phyloP scores from a whole-genome alignment of 352 stramenopile species.

The Pythium dissimile region DNA sequence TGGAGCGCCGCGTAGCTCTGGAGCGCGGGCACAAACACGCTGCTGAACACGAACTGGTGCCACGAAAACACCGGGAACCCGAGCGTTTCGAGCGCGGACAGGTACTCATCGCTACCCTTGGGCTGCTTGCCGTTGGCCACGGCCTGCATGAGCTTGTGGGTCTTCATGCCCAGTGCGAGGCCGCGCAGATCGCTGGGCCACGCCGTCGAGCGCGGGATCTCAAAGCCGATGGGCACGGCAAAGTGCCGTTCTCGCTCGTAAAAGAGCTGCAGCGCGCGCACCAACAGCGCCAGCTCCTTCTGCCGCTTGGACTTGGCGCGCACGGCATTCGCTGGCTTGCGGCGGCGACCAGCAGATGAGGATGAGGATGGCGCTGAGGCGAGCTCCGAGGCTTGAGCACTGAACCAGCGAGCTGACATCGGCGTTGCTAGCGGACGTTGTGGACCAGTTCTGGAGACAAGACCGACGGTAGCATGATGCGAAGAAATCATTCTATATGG shows the following conservation, averaged over 20 bases:
- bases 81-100: conserved; percentile 35
- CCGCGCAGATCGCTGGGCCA: conserved; percentile 52
- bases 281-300: conserved; percentile 34
- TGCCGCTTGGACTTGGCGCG: conserved; percentile 20
- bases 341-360: not conserved
- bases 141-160: conserved; percentile 53
- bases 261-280: conserved; percentile 53
- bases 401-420: conserved; percentile 2
- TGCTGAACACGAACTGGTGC: conserved; percentile 61
- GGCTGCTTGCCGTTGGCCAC: conserved; percentile 21
- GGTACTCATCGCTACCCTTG: conserved; percentile 29
- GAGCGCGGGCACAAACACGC: conserved; percentile 71
- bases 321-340: not conserved
- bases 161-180: conserved; percentile 48
- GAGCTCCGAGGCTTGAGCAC: not conserved
- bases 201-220: conserved; percentile 32
- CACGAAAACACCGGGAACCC: conserved; percentile 59
- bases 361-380: not conserved
- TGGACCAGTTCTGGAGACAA: not conserved
- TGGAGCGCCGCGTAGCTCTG: conserved; percentile 73
- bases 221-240: conserved; percentile 43
- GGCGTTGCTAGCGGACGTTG: not conserved
- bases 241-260: conserved; percentile 59
- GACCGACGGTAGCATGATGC: not conserved
- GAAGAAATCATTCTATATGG: not conserved